Evolutionary conservation across 768 basidiomycete genomes (phyloP), one percentile per base, ranked within the genome.

Genomic region (Leucocoprinus leucothites): DNA sequence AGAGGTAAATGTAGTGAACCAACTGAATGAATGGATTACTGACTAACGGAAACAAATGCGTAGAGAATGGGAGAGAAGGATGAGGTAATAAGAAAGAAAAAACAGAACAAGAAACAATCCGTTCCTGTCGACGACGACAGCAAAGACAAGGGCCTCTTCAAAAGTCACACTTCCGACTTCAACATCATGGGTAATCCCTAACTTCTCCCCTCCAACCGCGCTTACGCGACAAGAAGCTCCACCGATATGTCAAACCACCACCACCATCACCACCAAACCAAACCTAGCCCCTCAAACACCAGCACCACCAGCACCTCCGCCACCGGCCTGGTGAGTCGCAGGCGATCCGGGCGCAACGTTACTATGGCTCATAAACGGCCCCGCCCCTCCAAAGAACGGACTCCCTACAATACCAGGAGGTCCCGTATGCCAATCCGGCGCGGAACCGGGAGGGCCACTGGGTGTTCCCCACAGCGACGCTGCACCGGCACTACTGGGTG

Each of bases 401-500:
- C 14, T 18, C 43, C 43, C 43, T 19, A 16, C 22, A 21, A 45
- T 45, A 14, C 19, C 25, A 3, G 43, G 43, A 45, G 25, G 31
- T 57, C 49, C 58, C 9, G 78, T 71, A 57, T 81, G 82, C 83
- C 83, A 85, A 16, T 79, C 76, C 8, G 77, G 58, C 38, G 36
- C 13, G 6, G 31, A 5, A 34, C 31, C 31, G 6, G 45, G 25
- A 45, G 44, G 3, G 26, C 13, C 45, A 47, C 24, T 60, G 43
- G 61, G 46, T 36, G 58, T 73, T 1, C 75, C 75, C 76, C 81
- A 82, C 63, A 76, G 36, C 35, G 69, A 63, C 6, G 46, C 8
- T 16, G 43, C 8, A 45, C 43, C 21, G 28, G 24, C 45, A 26
- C 11, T 19, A 38, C 22, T 57, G 25, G 38, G 69, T 64, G 26